Base-by-base conservation (phyloP, 169 alveolate genomes). In the Plasmodium berghei region DNA sequence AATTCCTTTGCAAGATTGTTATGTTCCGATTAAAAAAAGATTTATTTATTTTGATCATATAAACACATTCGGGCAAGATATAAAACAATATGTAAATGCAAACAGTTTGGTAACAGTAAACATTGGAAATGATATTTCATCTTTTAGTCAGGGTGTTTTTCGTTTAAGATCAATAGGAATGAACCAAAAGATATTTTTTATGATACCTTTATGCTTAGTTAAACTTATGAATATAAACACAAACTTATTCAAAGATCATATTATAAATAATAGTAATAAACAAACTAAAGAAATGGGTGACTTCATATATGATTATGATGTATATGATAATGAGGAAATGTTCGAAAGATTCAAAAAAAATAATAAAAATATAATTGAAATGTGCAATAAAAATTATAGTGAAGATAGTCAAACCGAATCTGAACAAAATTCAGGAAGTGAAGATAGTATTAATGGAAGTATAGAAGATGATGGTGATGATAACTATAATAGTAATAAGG, bases 31-130 rank as follows among this genome's bases (percentile, higher is more conserved):
- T 20, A 94, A 94, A 42, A 92, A 94, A 42, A 74, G 99, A 22
- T 95, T 97, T 92, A 92, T 96, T 63, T 97, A 96, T 93, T 97
- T 96, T 92, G 99, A 97, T 89, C 99, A 97, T 73, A 96, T 96
- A 54, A 97, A 96, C 92, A 88, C 98, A 5, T 96, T 96, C 26
- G 98, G 98, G 24, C 97, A 96, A 94, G 99, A 97, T 75, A 96
- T 97, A 62, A 94, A 93, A 74, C 99, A 97, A 85, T 95, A 97
- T 56, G 95, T 97, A 26, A 94, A 92, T 42, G 98, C 97, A 16
- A 72, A 83, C 46, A 98, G 98, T 16, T 85, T 95, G 69, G 89
- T 97, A 18, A 97, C 99, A 12, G 91, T 86, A 6, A 86, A 86
- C 59, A 75, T 97, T 16, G 97, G 97, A 48, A 95, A 96, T 66